Evolutionary conservation across 192 early-diverging fungal species (phyloP), one percentile per base, ranked within the genome.

Genomic region (Backusella westeae): DNA sequence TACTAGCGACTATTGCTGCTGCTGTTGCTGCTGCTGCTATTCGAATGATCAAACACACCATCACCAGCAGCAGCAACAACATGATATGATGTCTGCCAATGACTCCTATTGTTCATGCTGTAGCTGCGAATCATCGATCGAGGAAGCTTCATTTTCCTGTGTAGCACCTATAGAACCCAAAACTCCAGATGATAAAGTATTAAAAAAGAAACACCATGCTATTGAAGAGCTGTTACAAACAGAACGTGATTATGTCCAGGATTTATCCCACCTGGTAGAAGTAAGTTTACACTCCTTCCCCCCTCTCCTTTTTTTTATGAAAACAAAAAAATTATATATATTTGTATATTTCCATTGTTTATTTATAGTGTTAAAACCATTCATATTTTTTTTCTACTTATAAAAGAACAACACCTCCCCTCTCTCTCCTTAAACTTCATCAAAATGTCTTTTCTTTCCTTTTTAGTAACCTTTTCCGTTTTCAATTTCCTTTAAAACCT

Each of bases 141-240:
- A 41, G 21, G 68, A 69, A 69, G n/a, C n/a, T n/a, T 17, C 29
- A 69, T 36, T 41, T 4, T 23, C n/a, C 35, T 21, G 3, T 38
- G 35, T 35, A 9, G 10, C 17, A 35, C 12, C 29, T 15, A 67
- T 36, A 9, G 38, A 35, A 21, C 68, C 68, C 12, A 41, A 21
- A 39, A 39, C 9, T 21, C 68, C 34, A 69, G n/a, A 35, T 14
- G 68, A 69, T 21, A 69, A 69, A 41, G 19, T 38, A 39, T 41
- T 19, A 69, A 35, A 69, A 69, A 69, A 69, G 68, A 74, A 75
- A 42, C 72, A 39, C 21, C 77, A 79, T 74, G 81, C 75, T 26
- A 59, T 78, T 23, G 59, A 77, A n/a, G 81, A 82, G 74, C 52
- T 82, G 3, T 19, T 79, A 34, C 73, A 79, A 65, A 82, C 81